These are phyloP conservation scores for Eimeria tenella DNA, from an alignment of 169 alveolate species.

Conservation along the genomic window DNA sequence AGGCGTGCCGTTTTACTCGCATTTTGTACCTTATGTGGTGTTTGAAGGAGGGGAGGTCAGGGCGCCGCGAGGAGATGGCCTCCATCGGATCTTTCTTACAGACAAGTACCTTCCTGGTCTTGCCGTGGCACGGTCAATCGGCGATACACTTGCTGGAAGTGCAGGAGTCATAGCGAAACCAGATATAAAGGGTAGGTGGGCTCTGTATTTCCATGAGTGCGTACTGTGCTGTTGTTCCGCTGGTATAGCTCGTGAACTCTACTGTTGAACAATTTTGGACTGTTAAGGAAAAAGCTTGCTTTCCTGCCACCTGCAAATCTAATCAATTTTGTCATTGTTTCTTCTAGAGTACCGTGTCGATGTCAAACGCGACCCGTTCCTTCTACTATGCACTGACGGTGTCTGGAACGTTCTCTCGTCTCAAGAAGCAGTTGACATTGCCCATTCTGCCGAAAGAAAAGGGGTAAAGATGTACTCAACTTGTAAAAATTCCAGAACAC, in stretches of 20 bases:
- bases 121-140: slow-evolving; percentile 95
- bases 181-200: slow-evolving; percentile 81
- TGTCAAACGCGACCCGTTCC: slow-evolving; percentile 65
- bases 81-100: slow-evolving; percentile 90
- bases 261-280: slow-evolving; percentile 63
- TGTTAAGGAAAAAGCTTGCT: slow-evolving; percentile 77
- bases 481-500: too few species aligned
- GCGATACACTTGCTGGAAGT: slow-evolving; percentile 90
- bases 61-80: slow-evolving; percentile 87
- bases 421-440: slow-evolving; percentile 86
- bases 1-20: not conserved
- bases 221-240: not conserved
- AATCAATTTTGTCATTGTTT: not conserved
- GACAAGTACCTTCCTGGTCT: slow-evolving; percentile 90
- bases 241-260: not conserved
- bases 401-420: slow-evolving; percentile 87
- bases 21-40: not conserved
- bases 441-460: slow-evolving; percentile 43
- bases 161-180: slow-evolving; percentile 94
- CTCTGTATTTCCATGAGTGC: not conserved
- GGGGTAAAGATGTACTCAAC: slow-evolving; percentile 51
- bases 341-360: slow-evolving; percentile 49
- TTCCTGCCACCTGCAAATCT: not conserved
- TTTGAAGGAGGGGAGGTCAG: slow-evolving; percentile 90
- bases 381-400: slow-evolving; percentile 87